phyloP scores from a whole-genome alignment of 768 basidiomycete species.

The Cystobasidium onofrii region DNA sequence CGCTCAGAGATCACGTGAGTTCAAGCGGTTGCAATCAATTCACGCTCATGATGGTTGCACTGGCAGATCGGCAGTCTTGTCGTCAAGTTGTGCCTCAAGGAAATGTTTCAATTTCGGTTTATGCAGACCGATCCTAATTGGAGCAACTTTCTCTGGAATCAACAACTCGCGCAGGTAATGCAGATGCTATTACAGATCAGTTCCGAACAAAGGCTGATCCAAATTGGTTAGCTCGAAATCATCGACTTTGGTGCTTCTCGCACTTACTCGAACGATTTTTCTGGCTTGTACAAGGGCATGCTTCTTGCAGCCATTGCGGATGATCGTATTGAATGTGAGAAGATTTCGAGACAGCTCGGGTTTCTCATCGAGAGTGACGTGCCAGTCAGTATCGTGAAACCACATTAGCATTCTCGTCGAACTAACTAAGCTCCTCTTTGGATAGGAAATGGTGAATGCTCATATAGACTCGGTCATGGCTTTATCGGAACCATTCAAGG shows the following conservation, averaged over 20 bases:
- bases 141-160: slow-evolving; percentile 92
- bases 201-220: background rate
- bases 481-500: slow-evolving; percentile 75
- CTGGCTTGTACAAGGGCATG: slow-evolving; percentile 76
- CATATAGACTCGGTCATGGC: slow-evolving; percentile 75
- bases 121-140: slow-evolving; percentile 99
- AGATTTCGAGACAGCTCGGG: slow-evolving; percentile 70
- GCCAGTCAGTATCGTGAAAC: slow-evolving; percentile 54
- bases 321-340: slow-evolving; percentile 60
- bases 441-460: slow-evolving; percentile 72
- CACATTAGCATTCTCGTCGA: background rate
- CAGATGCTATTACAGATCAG: slow-evolving; percentile 24
- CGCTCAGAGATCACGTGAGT: slow-evolving; percentile 64
- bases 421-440: background rate
- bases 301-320: slow-evolving; percentile 67
- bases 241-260: slow-evolving; percentile 96
- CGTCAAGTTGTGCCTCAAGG: slow-evolving; percentile 75
- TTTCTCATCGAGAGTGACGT: slow-evolving; percentile 85
- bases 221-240: slow-evolving; percentile 61
- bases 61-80: slow-evolving; percentile 71
- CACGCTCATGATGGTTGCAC: background rate
- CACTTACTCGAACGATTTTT: slow-evolving; percentile 73
- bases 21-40: background rate
- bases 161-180: slow-evolving; percentile 55
- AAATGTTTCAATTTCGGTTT: slow-evolving; percentile 77